Conservation (phyloP, 306 rosid genomes). For the Corylus avellana region DNA sequence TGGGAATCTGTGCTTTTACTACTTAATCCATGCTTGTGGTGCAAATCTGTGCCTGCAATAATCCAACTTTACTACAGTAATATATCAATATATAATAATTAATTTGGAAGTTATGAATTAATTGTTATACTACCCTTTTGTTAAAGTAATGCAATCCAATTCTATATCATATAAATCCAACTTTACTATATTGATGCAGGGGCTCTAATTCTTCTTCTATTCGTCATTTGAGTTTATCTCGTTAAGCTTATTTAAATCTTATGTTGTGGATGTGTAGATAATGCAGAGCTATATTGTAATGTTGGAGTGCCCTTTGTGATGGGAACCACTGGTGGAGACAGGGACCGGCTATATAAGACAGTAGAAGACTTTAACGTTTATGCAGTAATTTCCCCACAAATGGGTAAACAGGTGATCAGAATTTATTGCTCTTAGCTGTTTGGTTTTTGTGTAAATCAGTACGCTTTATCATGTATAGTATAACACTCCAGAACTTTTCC, state of each 20-base stretch:
- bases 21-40: not conserved
- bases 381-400: constrained; percentile 94
- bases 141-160: too few relatives aligned
- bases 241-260: constrained; percentile 2
- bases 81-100: too few relatives aligned
- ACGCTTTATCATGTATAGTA: not conserved
- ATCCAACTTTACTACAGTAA: too few relatives aligned
- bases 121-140: too few relatives aligned
- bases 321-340: constrained; percentile 96
- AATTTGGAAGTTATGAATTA: too few relatives aligned
- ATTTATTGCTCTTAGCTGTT: constrained; percentile 17
- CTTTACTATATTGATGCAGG: not conserved
- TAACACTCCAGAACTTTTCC: constrained; percentile 9
- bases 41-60: not conserved
- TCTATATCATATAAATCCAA: not conserved
- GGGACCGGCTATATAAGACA: constrained; percentile 64
- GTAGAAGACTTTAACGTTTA: constrained; percentile 68
- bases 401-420: constrained; percentile 82
- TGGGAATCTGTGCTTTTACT: too few relatives aligned
- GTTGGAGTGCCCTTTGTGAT: constrained; percentile 94
- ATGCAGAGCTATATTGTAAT: constrained; percentile 78
- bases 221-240: not conserved
- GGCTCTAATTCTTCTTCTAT: not conserved
- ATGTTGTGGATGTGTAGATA: constrained; percentile 46
- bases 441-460: not conserved